Conservation (phyloP, 2,329 filamentous ascomycete genomes). For the Trichoderma sp. region DNA sequence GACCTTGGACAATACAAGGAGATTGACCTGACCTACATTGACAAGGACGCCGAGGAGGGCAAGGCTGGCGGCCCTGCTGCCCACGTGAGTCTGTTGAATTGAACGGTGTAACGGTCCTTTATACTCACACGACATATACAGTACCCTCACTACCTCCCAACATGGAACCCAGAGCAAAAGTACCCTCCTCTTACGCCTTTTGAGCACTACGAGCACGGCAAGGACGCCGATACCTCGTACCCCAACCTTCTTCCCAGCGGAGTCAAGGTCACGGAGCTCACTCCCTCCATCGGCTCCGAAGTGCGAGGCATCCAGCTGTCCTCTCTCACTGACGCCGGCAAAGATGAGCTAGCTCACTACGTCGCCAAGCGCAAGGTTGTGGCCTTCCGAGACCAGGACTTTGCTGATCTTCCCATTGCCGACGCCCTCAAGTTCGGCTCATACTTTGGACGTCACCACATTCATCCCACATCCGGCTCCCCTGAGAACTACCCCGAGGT, state of each 20-base stretch:
- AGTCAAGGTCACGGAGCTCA: conserved; percentile 61
- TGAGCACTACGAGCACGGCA: conserved; percentile 73
- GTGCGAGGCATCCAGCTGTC: conserved; percentile 71
- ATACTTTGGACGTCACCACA: conserved; percentile 81
- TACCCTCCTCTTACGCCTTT: conserved; percentile 69
- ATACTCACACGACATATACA: conserved; percentile 29
- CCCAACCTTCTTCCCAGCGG: conserved; percentile 63
- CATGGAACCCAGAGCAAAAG: conserved; percentile 65
- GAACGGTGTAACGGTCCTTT: background rate
- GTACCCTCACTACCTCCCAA: conserved; percentile 73
- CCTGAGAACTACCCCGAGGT: conserved; percentile 73
- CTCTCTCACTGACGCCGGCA: conserved; percentile 65
- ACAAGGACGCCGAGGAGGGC: conserved; percentile 33
- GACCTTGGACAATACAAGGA: conserved; percentile 36
- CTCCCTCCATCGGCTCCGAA: conserved; percentile 73
- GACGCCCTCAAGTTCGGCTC: conserved; percentile 68
- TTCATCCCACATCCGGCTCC: conserved; percentile 76
- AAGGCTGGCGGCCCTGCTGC: conserved; percentile 32
- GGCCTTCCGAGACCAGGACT: conserved; percentile 75
- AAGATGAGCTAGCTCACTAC: conserved; percentile 74
- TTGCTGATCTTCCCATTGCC: conserved; percentile 67
- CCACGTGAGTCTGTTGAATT: conserved; percentile 27
- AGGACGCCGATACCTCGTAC: conserved; percentile 69
- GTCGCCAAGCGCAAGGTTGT: conserved; percentile 78
- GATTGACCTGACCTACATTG: conserved; percentile 30